A percentile compares a stretch with the other conserved stretches of the same genome.
Conservation (phyloP, 441 rosid genomes). For the Arabidopsis lyrata region DNA sequence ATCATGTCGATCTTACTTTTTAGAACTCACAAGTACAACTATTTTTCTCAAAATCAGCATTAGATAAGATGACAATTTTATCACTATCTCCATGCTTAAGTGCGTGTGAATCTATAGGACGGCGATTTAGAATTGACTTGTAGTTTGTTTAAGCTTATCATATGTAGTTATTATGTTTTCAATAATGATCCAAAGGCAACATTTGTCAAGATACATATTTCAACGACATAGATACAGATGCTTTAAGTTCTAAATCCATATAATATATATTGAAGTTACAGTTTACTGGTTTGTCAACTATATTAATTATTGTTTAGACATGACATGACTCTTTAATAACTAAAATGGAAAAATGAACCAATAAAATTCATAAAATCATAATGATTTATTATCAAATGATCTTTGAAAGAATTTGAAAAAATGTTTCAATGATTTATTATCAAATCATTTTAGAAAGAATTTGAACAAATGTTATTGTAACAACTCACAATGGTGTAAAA, state of each 20-base stretch:
- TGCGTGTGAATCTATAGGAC: constrained; percentile 33
- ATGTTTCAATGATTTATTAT: constrained; percentile 2
- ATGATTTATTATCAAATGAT: constrained; percentile 21
- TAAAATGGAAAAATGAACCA: constrained; percentile 9
- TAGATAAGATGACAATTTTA: constrained; percentile 27
- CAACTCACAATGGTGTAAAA: constrained; percentile 21
- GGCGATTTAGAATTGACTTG: constrained; percentile 26
- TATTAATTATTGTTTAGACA: neutral
- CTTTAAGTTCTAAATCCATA: neutral
- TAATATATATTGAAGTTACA: constrained; percentile 11
- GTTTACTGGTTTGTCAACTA: constrained; percentile 14
- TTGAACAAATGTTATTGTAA: constrained; percentile 26
- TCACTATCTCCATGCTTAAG: constrained; percentile 29
- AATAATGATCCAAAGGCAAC: constrained; percentile 13
- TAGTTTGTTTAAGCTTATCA: constrained; percentile 9
- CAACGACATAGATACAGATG: constrained; percentile 14
- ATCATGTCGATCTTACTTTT: constrained; percentile 39
- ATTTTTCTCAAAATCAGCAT: constrained; percentile 14
- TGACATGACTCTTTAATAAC: constrained; percentile 20
- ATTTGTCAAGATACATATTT: neutral
- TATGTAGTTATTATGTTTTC: constrained; percentile 21
- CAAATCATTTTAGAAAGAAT: constrained; percentile 24
- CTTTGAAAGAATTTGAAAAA: constrained; percentile 17
- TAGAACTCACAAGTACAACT: constrained; percentile 21
- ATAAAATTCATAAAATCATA: constrained; percentile 1